Percentiles rank a stretch among this genome's conserved stretches.
Conservation (phyloP, 495 filamentous ascomycete genomes). For the Tuber umbilicatum region DNA sequence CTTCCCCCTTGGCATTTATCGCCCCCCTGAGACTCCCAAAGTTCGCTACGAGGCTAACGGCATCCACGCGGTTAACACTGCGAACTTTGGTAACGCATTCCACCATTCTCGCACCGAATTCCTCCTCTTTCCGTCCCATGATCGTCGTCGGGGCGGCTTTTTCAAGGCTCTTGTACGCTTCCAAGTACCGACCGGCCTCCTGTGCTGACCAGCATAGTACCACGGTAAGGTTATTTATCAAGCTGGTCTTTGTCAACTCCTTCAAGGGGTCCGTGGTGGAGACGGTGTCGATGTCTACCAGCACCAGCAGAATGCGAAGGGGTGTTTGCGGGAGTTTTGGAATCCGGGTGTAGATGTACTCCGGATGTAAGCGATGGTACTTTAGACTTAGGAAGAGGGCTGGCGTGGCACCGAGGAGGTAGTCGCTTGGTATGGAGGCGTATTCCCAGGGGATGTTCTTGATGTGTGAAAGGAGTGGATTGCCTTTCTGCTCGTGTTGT, state of each 20-base stretch:
- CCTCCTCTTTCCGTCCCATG: conserved; percentile 68
- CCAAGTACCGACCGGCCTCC: conserved; percentile 87
- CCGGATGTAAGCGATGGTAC: conserved; percentile 88
- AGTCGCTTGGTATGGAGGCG: conserved; percentile 88
- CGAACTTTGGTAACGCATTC: conserved; percentile 88
- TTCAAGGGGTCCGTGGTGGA: conserved; percentile 73
- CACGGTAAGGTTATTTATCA: conserved; percentile 85
- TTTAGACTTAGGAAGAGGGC: conserved; percentile 90
- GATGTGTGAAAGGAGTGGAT: conserved; percentile 79
- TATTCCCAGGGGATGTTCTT: conserved; percentile 91
- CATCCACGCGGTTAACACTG: conserved; percentile 89
- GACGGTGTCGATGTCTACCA: conserved; percentile 88
- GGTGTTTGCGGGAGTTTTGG: conserved; percentile 66
- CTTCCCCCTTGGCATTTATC: conserved; percentile 79
- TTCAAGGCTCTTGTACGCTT: conserved; percentile 89
- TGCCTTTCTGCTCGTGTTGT: conserved; percentile 67
- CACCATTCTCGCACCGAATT: conserved; percentile 80
- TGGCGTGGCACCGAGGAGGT: conserved; percentile 77
- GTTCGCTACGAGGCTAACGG: conserved; percentile 72
- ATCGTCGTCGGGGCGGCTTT: conserved; percentile 75
- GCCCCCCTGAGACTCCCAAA: conserved; percentile 84
- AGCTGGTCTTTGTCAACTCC: conserved; percentile 78
- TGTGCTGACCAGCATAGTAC: conserved; percentile 89
- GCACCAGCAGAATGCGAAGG: conserved; percentile 62
- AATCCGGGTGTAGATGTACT: conserved; percentile 95